Evolutionary conservation across 2,329 filamentous ascomycete species (phyloP).

Genomic region (Dissoconium aciculare): DNA sequence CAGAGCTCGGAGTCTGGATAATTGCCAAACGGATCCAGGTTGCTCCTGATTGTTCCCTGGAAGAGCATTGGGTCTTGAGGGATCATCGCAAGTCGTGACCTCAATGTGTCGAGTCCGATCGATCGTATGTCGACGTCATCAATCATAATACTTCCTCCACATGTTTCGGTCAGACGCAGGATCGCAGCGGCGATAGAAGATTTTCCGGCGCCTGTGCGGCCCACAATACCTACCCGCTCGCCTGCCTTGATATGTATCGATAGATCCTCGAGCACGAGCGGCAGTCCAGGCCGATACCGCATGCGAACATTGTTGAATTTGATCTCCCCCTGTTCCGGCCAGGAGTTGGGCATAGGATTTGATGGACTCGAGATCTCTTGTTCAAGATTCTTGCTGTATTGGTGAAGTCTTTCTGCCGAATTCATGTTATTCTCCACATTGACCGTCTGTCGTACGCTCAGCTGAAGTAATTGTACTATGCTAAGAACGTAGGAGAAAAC

Average conservation of each 20-base stretch:
- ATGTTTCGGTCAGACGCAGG: slow-evolving; percentile 25
- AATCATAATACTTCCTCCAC: slow-evolving; percentile 50
- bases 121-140: slow-evolving; percentile 63
- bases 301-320: slow-evolving; percentile 76
- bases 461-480: slow-evolving; percentile 82
- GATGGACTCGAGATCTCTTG: slow-evolving; percentile 43
- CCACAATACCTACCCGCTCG: slow-evolving; percentile 87
- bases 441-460: slow-evolving; percentile 79
- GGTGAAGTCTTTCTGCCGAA: slow-evolving; percentile 83
- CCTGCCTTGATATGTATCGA: slow-evolving; percentile 67
- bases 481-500: slow-evolving; percentile 83
- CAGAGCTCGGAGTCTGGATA: no score
- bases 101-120: slow-evolving; percentile 53
- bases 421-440: slow-evolving; percentile 97
- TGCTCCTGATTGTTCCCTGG: no score
- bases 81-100: slow-evolving; percentile 65
- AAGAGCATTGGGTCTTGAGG: no score
- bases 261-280: slow-evolving; percentile 63
- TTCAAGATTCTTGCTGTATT: slow-evolving; percentile 72
- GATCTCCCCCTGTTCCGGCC: slow-evolving; percentile 68
- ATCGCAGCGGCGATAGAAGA: slow-evolving; percentile 5
- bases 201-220: slow-evolving; percentile 54
- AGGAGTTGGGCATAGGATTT: slow-evolving; percentile 39
- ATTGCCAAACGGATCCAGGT: no score
- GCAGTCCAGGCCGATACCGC: slow-evolving; percentile 67